Base-by-base conservation (phyloP, 768 basidiomycete genomes). In the Scleroderma citrinum region DNA sequence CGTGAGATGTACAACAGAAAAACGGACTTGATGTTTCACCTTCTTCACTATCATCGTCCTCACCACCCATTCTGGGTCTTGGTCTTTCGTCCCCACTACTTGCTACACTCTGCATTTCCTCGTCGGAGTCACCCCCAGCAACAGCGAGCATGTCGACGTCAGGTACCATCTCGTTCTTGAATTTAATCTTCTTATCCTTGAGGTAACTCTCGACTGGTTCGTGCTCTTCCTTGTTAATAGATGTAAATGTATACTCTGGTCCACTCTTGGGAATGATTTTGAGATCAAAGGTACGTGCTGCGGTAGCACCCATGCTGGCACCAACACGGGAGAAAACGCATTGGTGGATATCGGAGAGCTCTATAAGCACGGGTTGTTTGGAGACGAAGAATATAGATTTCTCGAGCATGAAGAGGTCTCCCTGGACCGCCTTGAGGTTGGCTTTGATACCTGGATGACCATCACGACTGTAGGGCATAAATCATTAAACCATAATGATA, bases 321-420 rank as follows among this genome's bases (percentile, higher is more conserved):
- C 95, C 91, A 14, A 98, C 87, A 49, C 94, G 88, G 8, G 92
- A 95, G 76, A 98, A 96, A 45, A 92, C 76, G 51, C 89, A 87
- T 66, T 87, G 85, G 55, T 90, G 84, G 53, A 98, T 88, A 57
- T 96, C 92, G 46, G 81, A 78, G 54, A 94, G 82, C 57, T 95
- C 91, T 58, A 97, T 78, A 60, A 96, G 84, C 30, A 83, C 82
- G 1, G 96, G 95, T 56, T 89, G 85, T 68, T 98, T 97, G 48
- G 95, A 93, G 53, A 98, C 92, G 71, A 98, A 98, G 70, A 99
- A 92, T 42, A 99, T 77, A 66, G 87, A 91, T 78, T 97, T 97
- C 61, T 98, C 96, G 55, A 99, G 84, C 76, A 98, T 81, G 78
- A 96, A 98, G 29, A 99, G 81, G 65, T 97, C 93, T 52, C 96